phyloP scores from a whole-genome alignment of 768 basidiomycete species.

The Boletus huronensis region DNA sequence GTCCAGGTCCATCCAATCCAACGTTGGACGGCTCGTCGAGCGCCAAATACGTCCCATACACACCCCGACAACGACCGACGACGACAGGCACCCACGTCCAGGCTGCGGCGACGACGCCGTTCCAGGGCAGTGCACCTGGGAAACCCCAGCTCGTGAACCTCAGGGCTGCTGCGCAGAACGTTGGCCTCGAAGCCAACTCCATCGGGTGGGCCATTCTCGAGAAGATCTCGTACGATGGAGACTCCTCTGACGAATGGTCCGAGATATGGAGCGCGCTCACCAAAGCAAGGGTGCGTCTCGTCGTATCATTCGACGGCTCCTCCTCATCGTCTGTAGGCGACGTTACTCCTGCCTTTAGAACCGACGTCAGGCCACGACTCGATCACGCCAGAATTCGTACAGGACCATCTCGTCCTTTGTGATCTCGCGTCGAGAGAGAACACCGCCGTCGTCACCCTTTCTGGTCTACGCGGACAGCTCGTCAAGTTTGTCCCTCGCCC shows the following conservation, averaged over 20 bases:
- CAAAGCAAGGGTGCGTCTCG: constrained; percentile 57
- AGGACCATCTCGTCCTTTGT: constrained; percentile 76
- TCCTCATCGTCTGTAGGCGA: constrained; percentile 49
- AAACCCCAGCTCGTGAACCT: constrained; percentile 71
- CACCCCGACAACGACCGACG: constrained; percentile 62
- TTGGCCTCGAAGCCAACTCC: constrained; percentile 61
- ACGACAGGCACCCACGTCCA: constrained; percentile 43
- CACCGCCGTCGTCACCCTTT: constrained; percentile 68
- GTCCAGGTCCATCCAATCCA: constrained; percentile 13
- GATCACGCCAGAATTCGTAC: constrained; percentile 71
- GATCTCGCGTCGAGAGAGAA: constrained; percentile 46
- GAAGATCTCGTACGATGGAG: constrained; percentile 52
- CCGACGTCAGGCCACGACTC: constrained; percentile 46
- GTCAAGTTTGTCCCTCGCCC: constrained; percentile 45
- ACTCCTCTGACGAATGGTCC: constrained; percentile 58
- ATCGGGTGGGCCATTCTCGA: constrained; percentile 80
- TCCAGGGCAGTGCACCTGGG: constrained; percentile 57
- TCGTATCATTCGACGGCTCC: background rate
- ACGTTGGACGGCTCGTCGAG: constrained; percentile 1
- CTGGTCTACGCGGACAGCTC: constrained; percentile 75
- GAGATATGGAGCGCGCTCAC: constrained; percentile 65
- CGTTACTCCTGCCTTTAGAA: constrained; percentile 75
- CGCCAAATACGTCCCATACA: constrained; percentile 70
- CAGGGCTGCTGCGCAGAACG: constrained; percentile 65
- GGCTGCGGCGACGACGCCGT: constrained; percentile 34